Evolutionary conservation across 768 basidiomycete species (phyloP), one percentile per base, ranked within the genome.

Genomic region (Trametes coccinea): DNA sequence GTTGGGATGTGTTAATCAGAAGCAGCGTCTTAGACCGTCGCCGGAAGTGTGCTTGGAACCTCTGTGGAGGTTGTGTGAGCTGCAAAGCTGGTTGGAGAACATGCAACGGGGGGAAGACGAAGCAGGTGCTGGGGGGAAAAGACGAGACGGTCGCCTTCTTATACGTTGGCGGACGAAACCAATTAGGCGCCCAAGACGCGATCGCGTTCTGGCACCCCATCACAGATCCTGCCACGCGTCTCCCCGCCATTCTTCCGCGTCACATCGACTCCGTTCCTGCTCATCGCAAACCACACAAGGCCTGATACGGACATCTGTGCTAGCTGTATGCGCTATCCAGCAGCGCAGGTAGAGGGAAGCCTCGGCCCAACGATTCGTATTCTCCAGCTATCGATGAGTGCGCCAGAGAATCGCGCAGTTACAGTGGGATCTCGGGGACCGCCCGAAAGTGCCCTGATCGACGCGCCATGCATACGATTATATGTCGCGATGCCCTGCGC

Each of bases 11-110:
- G 41, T 11, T 10, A 37, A 16, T 59, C 17, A 59, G 57, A 59
- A 80, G 63, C 79, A 77, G 60, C 73, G 61, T 77, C 80, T 80
- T 56, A 92, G 73, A 71, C 88, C 84, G 66, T 86, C 84, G 68
- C 90, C 84, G 72, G 79, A 78, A 67, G 89, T 86, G 82, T 95
- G 94, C 74, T 91, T 94, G 71, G 72, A 75, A 80, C 94, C 94
- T 86, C 92, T 83, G 80, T 90, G 84, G 70, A 84, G 82, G 80
- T 95, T 95, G 80, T 95, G 93, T 68, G 85, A 80, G 77, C 89
- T 90, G 77, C 89, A 87, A 68, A 95, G 89, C 76, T 89, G 88
- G 90, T 95, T 95, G 66, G 90, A 92, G 91, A 88, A 96, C 93
- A 95, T 95, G 84, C 89, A 64, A 92, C 69, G 56, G 57, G 59